phyloP scores from a whole-genome alignment of 2,329 filamentous ascomycete species.

The Exophiala lecanii-corni region DNA sequence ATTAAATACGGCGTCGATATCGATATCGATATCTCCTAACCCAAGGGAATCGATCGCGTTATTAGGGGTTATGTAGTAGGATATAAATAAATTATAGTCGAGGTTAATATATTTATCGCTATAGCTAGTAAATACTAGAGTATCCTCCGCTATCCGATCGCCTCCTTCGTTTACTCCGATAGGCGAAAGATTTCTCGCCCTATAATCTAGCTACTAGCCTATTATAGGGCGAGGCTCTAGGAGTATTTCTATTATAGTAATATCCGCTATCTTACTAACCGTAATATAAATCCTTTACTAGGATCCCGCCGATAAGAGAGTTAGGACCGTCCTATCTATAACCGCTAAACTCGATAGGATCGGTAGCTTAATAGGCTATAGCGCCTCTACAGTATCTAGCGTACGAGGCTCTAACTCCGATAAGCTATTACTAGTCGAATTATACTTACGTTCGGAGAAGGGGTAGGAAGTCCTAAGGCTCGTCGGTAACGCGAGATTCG shows the following conservation, averaged over 20 bases:
- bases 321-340: constrained; percentile 4
- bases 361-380: constrained; percentile 5
- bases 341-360: constrained; percentile 7
- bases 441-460: constrained; percentile 6
- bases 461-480: constrained; percentile 5
- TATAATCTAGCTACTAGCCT: constrained; percentile 8
- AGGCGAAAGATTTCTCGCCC: constrained; percentile 11
- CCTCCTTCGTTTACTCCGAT: constrained; percentile 11
- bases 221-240: constrained; percentile 7
- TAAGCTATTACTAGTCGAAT: constrained; percentile 6
- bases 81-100: constrained; percentile 13
- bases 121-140: constrained; percentile 9
- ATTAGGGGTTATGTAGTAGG: constrained; percentile 9
- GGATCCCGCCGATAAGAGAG: constrained; percentile 4
- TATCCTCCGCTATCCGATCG: constrained; percentile 12
- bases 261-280: constrained; percentile 4
- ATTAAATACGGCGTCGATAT: background rate
- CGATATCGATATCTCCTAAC: constrained; percentile 5
- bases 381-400: constrained; percentile 5
- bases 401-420: constrained; percentile 3
- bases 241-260: constrained; percentile 7
- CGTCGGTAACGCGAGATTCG: constrained; percentile 6
- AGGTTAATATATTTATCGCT: constrained; percentile 11
- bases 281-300: constrained; percentile 7
- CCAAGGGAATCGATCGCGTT: constrained; percentile 11